Evolutionary conservation across 768 basidiomycete species (phyloP), one percentile per base, ranked within the genome.

Genomic region (Mycena leptocephala): DNA sequence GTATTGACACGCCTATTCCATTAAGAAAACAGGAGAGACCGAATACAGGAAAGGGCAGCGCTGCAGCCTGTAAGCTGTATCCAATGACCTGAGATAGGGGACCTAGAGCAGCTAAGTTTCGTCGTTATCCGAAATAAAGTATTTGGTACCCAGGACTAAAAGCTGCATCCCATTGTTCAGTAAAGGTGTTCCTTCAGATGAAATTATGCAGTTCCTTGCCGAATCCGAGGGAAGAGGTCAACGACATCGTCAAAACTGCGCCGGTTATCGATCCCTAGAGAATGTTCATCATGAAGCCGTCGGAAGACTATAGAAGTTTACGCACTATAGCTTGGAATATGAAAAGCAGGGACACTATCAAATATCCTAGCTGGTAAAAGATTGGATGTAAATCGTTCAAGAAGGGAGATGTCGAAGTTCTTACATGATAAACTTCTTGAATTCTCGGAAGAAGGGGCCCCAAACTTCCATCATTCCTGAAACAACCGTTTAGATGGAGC

Each of bases 261-360:
- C 88, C 91, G 11, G 81, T 65, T 7, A 92, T 80, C 75, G 89
- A 91, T 0, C 92, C 90, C 90, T 90, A 64, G 3, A 59, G 26
- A 24, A 26, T 10, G 33, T 20, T 30, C 13, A 11, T 11, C 14
- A 2, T 1, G n/a, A 70, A 5, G 68, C 32, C 16, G 26, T 5
- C 35, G n/a, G n/a, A 13, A 61, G 24, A 46, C 14, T 13, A 56
- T 33, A 4, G 5, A 61, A 14, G 13, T 9, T 13, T 6, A 56
- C 55, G 30, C 55, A 74, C 70, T 72, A 81, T 77, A 37, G 80
- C 84, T 62, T 74, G 77, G 28, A 75, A 79, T 3, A 83, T 82
- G 79, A 93, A 93, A 33, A 92, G 86, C 18, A 92, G 68, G 0
- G 91, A 90, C 18, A 93, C 91, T 10, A 89, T 76, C 22, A 87